Evolutionary conservation across 805 yeast species (phyloP).

Genomic region (Blastobotrys parvus): DNA sequence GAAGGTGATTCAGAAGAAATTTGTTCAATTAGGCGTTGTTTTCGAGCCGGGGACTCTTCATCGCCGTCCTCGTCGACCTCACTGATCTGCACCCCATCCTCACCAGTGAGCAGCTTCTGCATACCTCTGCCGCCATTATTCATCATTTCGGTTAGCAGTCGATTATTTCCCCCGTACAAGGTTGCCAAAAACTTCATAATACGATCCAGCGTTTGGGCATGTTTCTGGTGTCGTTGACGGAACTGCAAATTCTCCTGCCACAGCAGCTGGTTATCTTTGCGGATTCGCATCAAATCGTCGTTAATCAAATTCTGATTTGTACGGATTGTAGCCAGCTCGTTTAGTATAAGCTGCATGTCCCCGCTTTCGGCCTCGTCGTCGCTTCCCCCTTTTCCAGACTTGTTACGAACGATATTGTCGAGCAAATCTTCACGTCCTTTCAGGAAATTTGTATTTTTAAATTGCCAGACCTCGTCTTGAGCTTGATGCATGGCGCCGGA

Average conservation of each 20-base stretch:
- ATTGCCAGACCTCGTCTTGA: constrained; percentile 80
- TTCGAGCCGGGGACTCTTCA: neutral
- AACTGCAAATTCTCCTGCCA: constrained; percentile 86
- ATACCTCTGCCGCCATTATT: neutral
- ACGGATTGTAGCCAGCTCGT: constrained; percentile 69
- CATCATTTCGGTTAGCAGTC: neutral
- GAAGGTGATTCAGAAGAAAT: neutral
- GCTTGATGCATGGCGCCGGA: constrained; percentile 44
- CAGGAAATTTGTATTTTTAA: constrained; percentile 72
- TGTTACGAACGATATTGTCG: constrained; percentile 77
- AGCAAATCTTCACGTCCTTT: constrained; percentile 75
- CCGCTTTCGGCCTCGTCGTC: constrained; percentile 39
- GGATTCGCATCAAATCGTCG: constrained; percentile 74
- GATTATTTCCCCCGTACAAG: constrained; percentile 44
- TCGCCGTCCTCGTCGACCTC: neutral
- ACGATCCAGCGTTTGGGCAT: constrained; percentile 80
- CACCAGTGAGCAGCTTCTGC: too few species aligned
- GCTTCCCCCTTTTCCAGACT: constrained; percentile 31
- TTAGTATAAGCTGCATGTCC: constrained; percentile 41
- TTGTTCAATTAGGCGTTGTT: neutral
- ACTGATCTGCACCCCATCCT: too few species aligned
- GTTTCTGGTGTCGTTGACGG: constrained; percentile 77
- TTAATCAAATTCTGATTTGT: constrained; percentile 71
- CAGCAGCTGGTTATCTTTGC: constrained; percentile 78
- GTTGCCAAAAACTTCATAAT: constrained; percentile 82